Evolutionary conservation across 345 rosid genomes (phyloP), one percentile per base, ranked within the genome.

Genomic region (Ailanthus altissimus): DNA sequence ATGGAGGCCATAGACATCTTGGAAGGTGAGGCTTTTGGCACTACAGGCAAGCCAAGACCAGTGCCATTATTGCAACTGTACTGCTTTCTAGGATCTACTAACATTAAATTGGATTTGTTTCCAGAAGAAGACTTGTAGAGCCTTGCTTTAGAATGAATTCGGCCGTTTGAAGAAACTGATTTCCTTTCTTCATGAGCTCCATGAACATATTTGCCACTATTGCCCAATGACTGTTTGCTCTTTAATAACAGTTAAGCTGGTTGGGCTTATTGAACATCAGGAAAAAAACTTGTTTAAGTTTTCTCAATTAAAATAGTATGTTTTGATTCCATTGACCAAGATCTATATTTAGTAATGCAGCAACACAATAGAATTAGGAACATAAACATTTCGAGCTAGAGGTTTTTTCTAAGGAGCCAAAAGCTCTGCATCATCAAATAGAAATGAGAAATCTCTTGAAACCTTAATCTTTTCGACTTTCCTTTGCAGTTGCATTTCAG

Each of bases 401-500:
- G 90, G 79, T n/a, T 82, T 87, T 81, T 80, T 91, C n/a, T 83
- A 67, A 47, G 91, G 79, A 74, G 85, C 91, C 70, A 97, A 91
- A 75, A 85, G 86, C 60, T 86, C 90, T 9, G 85, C 91, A 76
- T 94, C 97, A 70, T 96, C 95, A 12, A 93, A 85, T 21, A 96
- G 86, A 75, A 93, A 96, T 21, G 99, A 96, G 85, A 93, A 96
- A 80, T 96, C 99, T 82, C 98, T 86, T 8, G 91, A 86, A 66
- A 81, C 88, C 84, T 91, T 96, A 21, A 94, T 86, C 63, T 88
- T 84, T 76, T 92, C 90, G 70, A 83, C 97, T 86, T 90, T 91
- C 61, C 64, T 83, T 75, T 84, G 83, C 73, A 82, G 46, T 94
- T 92, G 89, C 73, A 70, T 65, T 42, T 47, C 78, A 49, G 42